Percentiles rank a stretch among this genome's conserved stretches.
Evolutionary conservation across 345 rosid species (phyloP).

Genomic region (Brassica nigra): DNA sequence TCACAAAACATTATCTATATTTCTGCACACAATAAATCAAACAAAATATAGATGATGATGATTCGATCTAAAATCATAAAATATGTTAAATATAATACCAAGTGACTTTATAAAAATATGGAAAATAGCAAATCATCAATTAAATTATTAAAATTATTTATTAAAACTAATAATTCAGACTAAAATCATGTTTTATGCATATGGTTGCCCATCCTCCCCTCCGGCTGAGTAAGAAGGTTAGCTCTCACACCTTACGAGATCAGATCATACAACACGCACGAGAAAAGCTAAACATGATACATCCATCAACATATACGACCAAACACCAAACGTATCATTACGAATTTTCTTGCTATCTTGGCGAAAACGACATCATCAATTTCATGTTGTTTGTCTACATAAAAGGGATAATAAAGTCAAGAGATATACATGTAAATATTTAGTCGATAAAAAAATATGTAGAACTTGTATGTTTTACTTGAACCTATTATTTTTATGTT

Average conservation of each 20-base stretch:
- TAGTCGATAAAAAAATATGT: background rate
- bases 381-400: background rate
- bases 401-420: background rate
- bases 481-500: background rate
- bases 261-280: background rate
- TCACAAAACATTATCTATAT: too few relatives aligned
- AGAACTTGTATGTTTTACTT: background rate
- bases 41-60: too few relatives aligned
- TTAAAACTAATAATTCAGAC: background rate
- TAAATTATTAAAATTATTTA: too few relatives aligned
- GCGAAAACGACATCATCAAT: conserved; percentile 14
- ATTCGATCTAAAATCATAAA: too few relatives aligned
- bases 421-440: background rate
- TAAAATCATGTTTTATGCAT: background rate
- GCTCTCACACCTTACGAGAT: conserved; percentile 5
- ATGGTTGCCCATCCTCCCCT: background rate
- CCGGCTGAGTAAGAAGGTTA: background rate
- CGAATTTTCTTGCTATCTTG: conserved; percentile 13
- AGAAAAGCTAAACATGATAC: conserved; percentile 6
- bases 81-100: background rate
- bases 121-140: background rate
- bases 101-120: background rate
- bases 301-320: conserved; percentile 19
- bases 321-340: conserved; percentile 6
- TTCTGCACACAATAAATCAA: too few relatives aligned